phyloP scores from a whole-genome alignment of 495 filamentous ascomycete species.

The Hypoxylon cercidicola region DNA sequence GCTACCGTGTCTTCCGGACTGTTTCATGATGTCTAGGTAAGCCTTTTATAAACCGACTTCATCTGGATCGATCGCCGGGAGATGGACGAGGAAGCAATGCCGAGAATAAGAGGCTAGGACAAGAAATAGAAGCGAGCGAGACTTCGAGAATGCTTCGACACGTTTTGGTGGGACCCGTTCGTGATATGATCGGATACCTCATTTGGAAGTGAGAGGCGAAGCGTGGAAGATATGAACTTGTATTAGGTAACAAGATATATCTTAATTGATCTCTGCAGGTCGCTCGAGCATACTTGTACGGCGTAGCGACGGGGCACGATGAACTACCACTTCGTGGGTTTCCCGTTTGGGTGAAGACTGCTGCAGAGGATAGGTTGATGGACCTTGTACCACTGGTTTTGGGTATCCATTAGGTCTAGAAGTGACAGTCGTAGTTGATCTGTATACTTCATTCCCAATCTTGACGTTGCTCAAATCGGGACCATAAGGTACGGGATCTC shows the following conservation, averaged over 20 bases:
- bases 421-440: background rate
- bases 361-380: slow-evolving; percentile 4
- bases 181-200: slow-evolving; percentile 23
- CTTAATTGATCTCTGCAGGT: background rate
- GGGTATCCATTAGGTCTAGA: background rate
- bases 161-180: slow-evolving; percentile 26
- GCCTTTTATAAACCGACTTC: slow-evolving; percentile 17
- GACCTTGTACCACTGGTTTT: slow-evolving; percentile 4
- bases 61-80: background rate
- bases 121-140: background rate
- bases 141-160: slow-evolving; percentile 15
- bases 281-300: background rate
- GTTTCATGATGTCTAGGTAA: slow-evolving; percentile 6
- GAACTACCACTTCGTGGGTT: slow-evolving; percentile 5
- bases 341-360: slow-evolving; percentile 5
- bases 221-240: background rate
- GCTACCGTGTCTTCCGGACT: background rate
- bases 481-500: background rate
- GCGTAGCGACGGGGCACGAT: slow-evolving; percentile 7
- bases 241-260: slow-evolving; percentile 4
- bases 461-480: background rate
- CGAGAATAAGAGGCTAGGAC: background rate
- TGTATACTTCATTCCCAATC: background rate
- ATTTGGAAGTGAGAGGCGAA: slow-evolving; percentile 37
- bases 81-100: background rate